Percentiles rank a stretch among this genome's conserved stretches.
These are phyloP conservation scores for Cenococcum geophilum DNA, from an alignment of 495 filamentous ascomycete species.

Conservation along the genomic window DNA sequence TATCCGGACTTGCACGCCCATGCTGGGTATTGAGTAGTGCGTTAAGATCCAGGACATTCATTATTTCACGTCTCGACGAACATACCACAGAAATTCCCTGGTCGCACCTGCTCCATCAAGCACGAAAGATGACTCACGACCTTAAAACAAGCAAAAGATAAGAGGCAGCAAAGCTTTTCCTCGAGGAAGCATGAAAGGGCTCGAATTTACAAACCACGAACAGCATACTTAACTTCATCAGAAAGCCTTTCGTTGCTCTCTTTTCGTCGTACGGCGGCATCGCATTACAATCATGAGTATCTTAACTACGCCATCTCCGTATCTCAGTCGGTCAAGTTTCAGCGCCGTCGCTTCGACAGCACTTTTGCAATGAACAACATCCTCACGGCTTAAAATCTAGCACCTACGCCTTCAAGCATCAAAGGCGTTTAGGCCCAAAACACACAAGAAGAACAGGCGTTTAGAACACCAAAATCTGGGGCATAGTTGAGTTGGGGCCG, in stretches of 20 bases:
- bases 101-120: neutral
- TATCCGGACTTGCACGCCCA: conserved; percentile 31
- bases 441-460: too few species aligned
- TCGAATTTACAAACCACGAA: neutral
- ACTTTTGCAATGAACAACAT: too few species aligned
- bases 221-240: neutral
- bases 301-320: neutral
- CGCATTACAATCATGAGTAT: neutral
- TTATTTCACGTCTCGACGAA: conserved; percentile 12
- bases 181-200: neutral
- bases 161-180: neutral
- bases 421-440: too few species aligned
- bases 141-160: too few species aligned
- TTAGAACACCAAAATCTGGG: too few species aligned
- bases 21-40: conserved; percentile 18
- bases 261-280: neutral
- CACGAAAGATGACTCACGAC: too few species aligned
- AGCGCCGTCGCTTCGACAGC: too few species aligned
- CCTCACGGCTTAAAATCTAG: too few species aligned
- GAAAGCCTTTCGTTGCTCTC: neutral
- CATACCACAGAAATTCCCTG: neutral
- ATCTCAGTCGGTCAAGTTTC: too few species aligned
- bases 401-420: too few species aligned
- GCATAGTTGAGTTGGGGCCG: too few species aligned
- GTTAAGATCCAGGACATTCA: too few species aligned